These are phyloP conservation scores for Kodamaea lidongshanica DNA, from an alignment of 805 yeast species.

Conservation along the genomic window DNA sequence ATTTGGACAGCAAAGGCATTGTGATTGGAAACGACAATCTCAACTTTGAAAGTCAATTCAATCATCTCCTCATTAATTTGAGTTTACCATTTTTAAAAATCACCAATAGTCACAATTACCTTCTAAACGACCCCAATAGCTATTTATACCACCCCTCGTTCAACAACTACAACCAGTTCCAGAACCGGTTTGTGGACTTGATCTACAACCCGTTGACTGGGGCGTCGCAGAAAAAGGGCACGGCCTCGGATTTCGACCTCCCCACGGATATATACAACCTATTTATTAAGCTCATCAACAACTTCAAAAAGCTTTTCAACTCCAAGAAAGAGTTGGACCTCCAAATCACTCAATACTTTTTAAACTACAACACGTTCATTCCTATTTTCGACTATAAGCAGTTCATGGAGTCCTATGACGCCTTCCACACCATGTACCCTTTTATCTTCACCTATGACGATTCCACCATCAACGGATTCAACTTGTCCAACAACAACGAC, in stretches of 20 bases:
- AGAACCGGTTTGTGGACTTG: constrained; percentile 31
- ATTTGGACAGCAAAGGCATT: constrained; percentile 36
- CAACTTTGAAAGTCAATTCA: constrained; percentile 41
- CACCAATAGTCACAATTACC: constrained; percentile 37
- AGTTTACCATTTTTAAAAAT: constrained; percentile 40
- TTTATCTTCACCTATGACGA: constrained; percentile 43
- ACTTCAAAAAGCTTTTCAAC: constrained; percentile 35
- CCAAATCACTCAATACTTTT: constrained; percentile 43
- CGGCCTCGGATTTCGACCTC: constrained; percentile 10
- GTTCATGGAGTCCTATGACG: constrained; percentile 47
- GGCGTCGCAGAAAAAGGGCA: constrained; percentile 5
- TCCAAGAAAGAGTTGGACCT: constrained; percentile 39
- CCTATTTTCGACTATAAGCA: constrained; percentile 50
- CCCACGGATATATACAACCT: constrained; percentile 39
- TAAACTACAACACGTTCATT: constrained; percentile 47
- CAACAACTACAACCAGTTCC: constrained; percentile 29
- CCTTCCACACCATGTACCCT: constrained; percentile 43
- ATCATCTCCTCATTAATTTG: constrained; percentile 37
- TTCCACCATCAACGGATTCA: constrained; percentile 43
- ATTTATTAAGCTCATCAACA: constrained; percentile 39
- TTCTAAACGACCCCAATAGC: constrained; percentile 37
- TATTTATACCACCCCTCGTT: constrained; percentile 37
- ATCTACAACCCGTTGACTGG: constrained; percentile 37
- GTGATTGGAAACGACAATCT: constrained; percentile 41
- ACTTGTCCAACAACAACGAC: constrained; percentile 36